phyloP scores from a whole-genome alignment of 169 alveolate species.

The Eimeria sp. region DNA sequence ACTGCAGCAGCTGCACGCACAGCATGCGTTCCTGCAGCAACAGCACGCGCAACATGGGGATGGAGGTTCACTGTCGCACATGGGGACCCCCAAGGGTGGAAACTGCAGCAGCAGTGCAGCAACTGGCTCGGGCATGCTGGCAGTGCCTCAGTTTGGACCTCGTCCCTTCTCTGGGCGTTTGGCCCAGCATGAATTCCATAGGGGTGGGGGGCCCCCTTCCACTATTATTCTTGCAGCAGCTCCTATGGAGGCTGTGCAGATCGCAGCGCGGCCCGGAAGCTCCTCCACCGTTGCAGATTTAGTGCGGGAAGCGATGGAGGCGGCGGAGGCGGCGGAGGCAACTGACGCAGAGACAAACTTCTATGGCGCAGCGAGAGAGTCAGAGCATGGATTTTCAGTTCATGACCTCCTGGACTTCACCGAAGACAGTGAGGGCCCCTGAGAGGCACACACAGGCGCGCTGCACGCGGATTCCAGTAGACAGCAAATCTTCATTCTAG shows the following conservation, averaged over 20 bases:
- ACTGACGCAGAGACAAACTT: not conserved
- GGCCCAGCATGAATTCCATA: not conserved
- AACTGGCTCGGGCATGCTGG: conserved; percentile 51
- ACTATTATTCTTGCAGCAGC: conserved; percentile 48
- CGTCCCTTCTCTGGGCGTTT: conserved; percentile 12
- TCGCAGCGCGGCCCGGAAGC: conserved; percentile 65
- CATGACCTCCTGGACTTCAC: conserved; percentile 57
- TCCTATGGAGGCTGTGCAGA: conserved; percentile 68
- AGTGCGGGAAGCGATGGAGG: conserved; percentile 71
- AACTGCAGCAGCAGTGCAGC: conserved; percentile 37
- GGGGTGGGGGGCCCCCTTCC: not conserved
- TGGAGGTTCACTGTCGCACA: not conserved
- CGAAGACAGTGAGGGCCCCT: conserved; percentile 53
- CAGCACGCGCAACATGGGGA: conserved; percentile 48
- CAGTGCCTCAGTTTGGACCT: not conserved
- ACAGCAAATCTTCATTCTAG: not conserved
- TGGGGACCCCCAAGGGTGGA: conserved; percentile 30
- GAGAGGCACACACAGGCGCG: not conserved
- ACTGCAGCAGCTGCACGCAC: conserved; percentile 40
- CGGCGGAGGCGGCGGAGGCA: conserved; percentile 68
- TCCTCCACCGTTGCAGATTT: conserved; percentile 58
- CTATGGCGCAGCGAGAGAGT: conserved; percentile 49
- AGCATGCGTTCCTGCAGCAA: conserved; percentile 36
- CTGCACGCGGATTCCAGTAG: no score
- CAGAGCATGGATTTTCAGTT: conserved; percentile 51